Base-by-base conservation (phyloP, 345 rosid genomes). In the Corchorus capsularis region DNA sequence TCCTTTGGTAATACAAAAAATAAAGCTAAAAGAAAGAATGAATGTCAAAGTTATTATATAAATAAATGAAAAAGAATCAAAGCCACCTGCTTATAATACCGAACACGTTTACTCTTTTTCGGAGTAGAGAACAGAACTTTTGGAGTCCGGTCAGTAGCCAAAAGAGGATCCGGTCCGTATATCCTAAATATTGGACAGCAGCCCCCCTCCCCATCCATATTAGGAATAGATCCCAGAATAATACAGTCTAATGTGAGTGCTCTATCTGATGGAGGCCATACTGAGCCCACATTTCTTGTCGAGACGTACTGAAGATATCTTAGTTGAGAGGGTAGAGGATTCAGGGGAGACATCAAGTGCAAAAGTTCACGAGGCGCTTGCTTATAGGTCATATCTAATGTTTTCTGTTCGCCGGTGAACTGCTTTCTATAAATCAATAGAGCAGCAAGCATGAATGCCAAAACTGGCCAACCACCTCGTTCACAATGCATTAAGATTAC, bases 401-500 rank as follows among this genome's bases (percentile, higher is more conserved):
- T 89, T 82, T 82, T 88, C 85, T 81, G 89, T 78, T 92, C 94
- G 10, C 88, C 93, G 0, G 75, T 85, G 63, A 81, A 82, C 75
- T 88, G 92, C 79, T 90, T 92, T 68, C 90, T 75, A 68, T 90
- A 85, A 56, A 90, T 72, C 85, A 90, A 78, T 64, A 92, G 88
- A 8, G 94, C 88, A 74, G 94, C 88, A 43, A 92, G 92, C 97
- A 92, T 88, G 79, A 92, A 92, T 10, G 91, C 91, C 85, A 92
- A 70, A 77, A 88, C 85, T 9, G 95, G 97, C 97, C 93, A 90
- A 17, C 92, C 92, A 5, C 94, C 91, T 62, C 77, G 82, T 79
- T 89, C 97, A 54, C 97, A 89, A 72, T 90, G 91, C 78, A 87
- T 78, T 85, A 90, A 69, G 73, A 92, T 80, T 82, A 90, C 83